Evolutionary conservation across 306 rosid genomes (phyloP).

Genomic region (Luffa aegyptiaca): DNA sequence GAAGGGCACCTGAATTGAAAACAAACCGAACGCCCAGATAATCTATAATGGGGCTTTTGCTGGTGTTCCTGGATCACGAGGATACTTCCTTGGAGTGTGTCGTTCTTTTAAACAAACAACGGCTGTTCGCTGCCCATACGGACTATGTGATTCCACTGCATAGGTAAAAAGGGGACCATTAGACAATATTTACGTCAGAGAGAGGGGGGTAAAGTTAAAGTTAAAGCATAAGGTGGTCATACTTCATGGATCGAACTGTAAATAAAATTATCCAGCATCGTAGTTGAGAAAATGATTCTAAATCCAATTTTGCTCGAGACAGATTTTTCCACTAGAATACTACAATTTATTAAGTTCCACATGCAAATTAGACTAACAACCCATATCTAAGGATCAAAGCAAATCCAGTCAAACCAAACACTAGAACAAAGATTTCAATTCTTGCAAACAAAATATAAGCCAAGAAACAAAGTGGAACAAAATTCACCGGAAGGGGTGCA

Average conservation of each 20-base stretch:
- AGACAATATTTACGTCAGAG: neutral
- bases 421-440: neutral
- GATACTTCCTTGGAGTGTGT: constrained; percentile 62
- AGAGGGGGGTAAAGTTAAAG: neutral
- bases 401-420: neutral
- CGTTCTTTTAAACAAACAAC: constrained; percentile 53
- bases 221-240: neutral
- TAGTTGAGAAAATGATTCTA: neutral
- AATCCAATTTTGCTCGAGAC: neutral
- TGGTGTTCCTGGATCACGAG: constrained; percentile 80
- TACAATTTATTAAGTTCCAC: neutral
- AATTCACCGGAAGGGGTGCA: neutral
- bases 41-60: constrained; percentile 56
- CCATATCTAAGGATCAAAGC: neutral
- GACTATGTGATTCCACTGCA: constrained; percentile 79
- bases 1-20: constrained; percentile 10
- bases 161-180: neutral
- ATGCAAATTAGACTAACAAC: neutral
- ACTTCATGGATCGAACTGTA: neutral
- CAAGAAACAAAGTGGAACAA: neutral
- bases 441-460: neutral
- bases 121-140: constrained; percentile 75
- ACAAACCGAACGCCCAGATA: constrained; percentile 2
- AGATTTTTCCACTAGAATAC: neutral
- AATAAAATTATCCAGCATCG: neutral